Evolutionary conservation across 495 filamentous ascomycete species (phyloP).

Genomic region (Hypoxylon perforatum): DNA sequence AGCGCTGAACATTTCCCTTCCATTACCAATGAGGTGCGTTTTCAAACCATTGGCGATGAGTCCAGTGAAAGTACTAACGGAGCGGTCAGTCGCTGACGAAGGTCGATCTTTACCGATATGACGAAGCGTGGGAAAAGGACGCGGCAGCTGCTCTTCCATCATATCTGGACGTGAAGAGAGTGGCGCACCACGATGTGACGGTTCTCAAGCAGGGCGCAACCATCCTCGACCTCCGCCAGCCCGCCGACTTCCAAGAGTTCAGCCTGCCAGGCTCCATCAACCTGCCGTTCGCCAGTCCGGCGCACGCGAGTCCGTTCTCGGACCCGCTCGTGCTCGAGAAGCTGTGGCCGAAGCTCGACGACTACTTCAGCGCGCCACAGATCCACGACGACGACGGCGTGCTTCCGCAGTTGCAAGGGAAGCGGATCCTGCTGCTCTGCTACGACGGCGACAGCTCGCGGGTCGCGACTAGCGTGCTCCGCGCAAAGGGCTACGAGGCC

Average conservation of each 20-base stretch:
- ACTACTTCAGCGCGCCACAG: conserved; percentile 28
- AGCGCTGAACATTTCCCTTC: conserved; percentile 61
- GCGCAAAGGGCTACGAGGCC: conserved; percentile 61
- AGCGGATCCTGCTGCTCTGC: conserved; percentile 61
- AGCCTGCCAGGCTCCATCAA: conserved; percentile 60
- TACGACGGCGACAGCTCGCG: conserved; percentile 65
- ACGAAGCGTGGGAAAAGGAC: conserved; percentile 63
- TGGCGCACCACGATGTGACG: conserved; percentile 25
- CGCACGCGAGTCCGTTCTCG: conserved; percentile 54
- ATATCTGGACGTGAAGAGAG: conserved; percentile 47
- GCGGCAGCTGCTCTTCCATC: conserved; percentile 51
- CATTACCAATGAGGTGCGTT: conserved; percentile 66
- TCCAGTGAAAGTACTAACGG: conserved; percentile 21
- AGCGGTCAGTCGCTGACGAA: conserved; percentile 54
- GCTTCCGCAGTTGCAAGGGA: conserved; percentile 39
- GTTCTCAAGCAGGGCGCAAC: conserved; percentile 23
- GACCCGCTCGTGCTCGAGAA: conserved; percentile 56
- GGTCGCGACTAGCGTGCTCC: conserved; percentile 63
- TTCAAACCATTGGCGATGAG: not conserved
- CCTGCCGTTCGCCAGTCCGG: conserved; percentile 53
- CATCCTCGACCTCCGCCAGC: conserved; percentile 57
- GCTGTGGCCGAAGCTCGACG: conserved; percentile 59
- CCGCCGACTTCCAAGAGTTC: conserved; percentile 54
- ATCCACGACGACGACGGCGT: too few species aligned
- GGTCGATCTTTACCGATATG: conserved; percentile 66